A percentile compares a stretch with the other conserved stretches of the same genome.
phyloP scores from a whole-genome alignment of 768 basidiomycete species.

The Termitomyces heimii region DNA sequence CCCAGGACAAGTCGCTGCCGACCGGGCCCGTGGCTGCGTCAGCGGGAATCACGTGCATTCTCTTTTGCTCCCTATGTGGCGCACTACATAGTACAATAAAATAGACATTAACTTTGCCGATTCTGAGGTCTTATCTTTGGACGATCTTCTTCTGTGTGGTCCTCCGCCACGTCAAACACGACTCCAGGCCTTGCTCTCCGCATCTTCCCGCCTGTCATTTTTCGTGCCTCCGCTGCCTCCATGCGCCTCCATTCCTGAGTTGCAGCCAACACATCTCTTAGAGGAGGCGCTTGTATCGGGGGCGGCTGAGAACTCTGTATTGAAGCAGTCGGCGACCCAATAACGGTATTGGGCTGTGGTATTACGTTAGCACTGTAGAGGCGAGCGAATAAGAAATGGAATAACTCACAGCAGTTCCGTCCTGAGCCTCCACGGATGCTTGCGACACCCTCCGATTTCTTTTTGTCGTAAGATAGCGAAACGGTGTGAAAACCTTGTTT shows the following conservation, averaged over 20 bases:
- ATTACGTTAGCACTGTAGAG: slow-evolving; percentile 6
- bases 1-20: not conserved
- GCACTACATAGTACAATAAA: not conserved
- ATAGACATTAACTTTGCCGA: slow-evolving; percentile 5
- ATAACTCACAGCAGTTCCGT: slow-evolving; percentile 68
- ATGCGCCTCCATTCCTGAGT: slow-evolving; percentile 67
- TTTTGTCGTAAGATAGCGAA: slow-evolving; percentile 53
- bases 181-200: slow-evolving; percentile 55
- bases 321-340: slow-evolving; percentile 73
- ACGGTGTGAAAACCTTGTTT: slow-evolving; percentile 51
- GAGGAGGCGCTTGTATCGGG: slow-evolving; percentile 46
- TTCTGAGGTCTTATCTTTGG: slow-evolving; percentile 11
- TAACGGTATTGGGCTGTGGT: slow-evolving; percentile 57
- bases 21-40: slow-evolving; percentile 1
- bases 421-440: slow-evolving; percentile 71
- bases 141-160: slow-evolving; percentile 37
- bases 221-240: slow-evolving; percentile 47
- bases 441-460: slow-evolving; percentile 65
- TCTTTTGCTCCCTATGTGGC: slow-evolving; percentile 1
- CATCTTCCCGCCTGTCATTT: slow-evolving; percentile 28
- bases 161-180: slow-evolving; percentile 57
- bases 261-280: slow-evolving; percentile 59
- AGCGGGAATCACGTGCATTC: slow-evolving; percentile 8
- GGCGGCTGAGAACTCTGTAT: slow-evolving; percentile 44
- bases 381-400: slow-evolving; percentile 3